Conservation (phyloP, 2,329 filamentous ascomycete genomes). For the Fusarium staphyleae region DNA sequence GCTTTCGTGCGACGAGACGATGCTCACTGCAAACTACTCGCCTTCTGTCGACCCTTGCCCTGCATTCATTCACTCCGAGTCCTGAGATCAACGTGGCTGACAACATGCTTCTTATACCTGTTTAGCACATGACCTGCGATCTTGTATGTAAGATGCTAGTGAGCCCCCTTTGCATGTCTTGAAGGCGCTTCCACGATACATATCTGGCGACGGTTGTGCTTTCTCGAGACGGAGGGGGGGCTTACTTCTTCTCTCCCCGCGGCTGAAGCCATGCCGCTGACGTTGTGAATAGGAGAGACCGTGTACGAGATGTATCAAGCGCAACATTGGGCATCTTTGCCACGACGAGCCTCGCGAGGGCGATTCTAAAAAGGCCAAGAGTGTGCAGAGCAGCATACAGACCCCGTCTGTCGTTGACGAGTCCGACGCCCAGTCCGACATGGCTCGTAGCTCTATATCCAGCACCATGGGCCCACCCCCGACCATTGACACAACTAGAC, state of each 20-base stretch:
- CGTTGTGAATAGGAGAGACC: constrained; percentile 76
- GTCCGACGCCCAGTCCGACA: constrained; percentile 60
- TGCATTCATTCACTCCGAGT: constrained; percentile 24
- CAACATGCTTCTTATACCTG: constrained; percentile 33
- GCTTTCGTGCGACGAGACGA: constrained; percentile 29
- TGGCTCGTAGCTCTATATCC: constrained; percentile 62
- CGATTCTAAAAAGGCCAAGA: constrained; percentile 80
- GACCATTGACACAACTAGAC: constrained; percentile 46
- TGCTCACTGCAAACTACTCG: constrained; percentile 13
- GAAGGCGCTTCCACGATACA: constrained; percentile 13
- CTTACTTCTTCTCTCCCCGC: constrained; percentile 23
- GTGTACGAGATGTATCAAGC: constrained; percentile 96
- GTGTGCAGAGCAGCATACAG: constrained; percentile 54
- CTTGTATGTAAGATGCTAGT: constrained; percentile 67
- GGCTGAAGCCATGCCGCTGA: constrained; percentile 37
- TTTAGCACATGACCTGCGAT: constrained; percentile 90
- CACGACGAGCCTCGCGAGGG: constrained; percentile 95
- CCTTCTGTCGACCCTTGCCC: constrained; percentile 16
- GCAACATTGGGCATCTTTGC: constrained; percentile 97
- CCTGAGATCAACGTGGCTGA: constrained; percentile 38
- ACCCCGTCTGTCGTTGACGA: constrained; percentile 65
- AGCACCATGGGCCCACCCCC: constrained; percentile 65
- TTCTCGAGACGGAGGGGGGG: constrained; percentile 12
- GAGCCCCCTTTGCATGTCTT: constrained; percentile 36
- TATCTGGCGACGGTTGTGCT: constrained; percentile 21